Base-by-base conservation (phyloP, 2,329 filamentous ascomycete genomes). In the Colletotrichum sp. region DNA sequence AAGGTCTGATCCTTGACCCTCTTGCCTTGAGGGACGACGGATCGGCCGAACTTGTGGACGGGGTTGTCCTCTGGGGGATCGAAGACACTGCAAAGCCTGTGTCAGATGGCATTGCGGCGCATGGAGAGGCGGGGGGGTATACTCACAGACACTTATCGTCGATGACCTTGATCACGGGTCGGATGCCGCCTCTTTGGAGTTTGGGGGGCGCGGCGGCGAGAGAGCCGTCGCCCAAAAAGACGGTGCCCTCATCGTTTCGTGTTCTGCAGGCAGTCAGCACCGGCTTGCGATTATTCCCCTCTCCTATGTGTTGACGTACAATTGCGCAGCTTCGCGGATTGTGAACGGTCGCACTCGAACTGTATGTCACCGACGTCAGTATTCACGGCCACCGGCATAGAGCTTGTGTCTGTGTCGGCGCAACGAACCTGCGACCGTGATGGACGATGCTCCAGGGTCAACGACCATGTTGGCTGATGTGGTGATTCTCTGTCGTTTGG, bases 1-100 rank as follows among this genome's bases (percentile, higher is more conserved):
- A 99, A 99, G 6, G 97, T 97, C 83, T 98, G 96, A 82, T 99
- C 97, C 82, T 99, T 99, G 80, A 97, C 94, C 78, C 95, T 94
- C 84, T 98, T 98, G 70, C 96, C 95, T 68, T 92, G 90, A 2
- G 93, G 93, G 12, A 98, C 90, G 13, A 97, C 93, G 4, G 93
- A 95, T 81, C 93, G 90, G 34, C 94, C 93, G 83, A 98, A 98
- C 78, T 93, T 93, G 75, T 98, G 95, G 11, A 98, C 92, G 1
- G 96, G 94, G 80, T 92, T 98, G 81, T 98, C 96, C 84, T 99
- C 97, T 55, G 97, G 97, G 9, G 97, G 97, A 79, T 99, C 97
- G 83, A 99, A 99, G 36, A 99, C 93, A 82, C 97, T 98, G 81
- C 29, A 15, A 36, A 51, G 13, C 9, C 13, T 12, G 4, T 7